Evolutionary conservation across 805 yeast species (phyloP).

Genomic region (Yamadazyma nakazawae): DNA sequence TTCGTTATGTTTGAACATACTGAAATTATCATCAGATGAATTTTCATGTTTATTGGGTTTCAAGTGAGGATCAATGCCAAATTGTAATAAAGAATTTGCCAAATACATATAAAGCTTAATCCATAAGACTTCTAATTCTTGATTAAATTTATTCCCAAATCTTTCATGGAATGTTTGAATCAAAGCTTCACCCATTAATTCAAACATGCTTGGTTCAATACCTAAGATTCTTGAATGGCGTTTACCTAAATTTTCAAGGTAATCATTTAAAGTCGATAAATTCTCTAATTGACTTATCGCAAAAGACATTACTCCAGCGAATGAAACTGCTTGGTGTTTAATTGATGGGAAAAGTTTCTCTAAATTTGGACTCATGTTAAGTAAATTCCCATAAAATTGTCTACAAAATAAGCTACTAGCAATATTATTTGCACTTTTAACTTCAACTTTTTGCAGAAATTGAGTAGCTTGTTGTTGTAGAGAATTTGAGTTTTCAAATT

Average conservation of each 20-base stretch:
- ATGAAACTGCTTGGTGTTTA: conserved; percentile 73
- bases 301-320: conserved; percentile 72
- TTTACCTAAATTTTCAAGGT: conserved; percentile 62
- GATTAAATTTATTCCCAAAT: conserved; percentile 49
- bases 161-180: conserved; percentile 66
- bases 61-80: conserved; percentile 51
- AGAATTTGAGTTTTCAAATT: conserved; percentile 2
- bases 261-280: conserved; percentile 53
- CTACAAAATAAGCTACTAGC: conserved; percentile 62
- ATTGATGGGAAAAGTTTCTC: conserved; percentile 70
- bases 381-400: conserved; percentile 70
- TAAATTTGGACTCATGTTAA: conserved; percentile 57
- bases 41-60: conserved; percentile 12
- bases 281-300: conserved; percentile 66
- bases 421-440: conserved; percentile 18
- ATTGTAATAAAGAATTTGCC: conserved; percentile 63
- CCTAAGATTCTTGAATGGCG: conserved; percentile 74
- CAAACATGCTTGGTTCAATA: conserved; percentile 64
- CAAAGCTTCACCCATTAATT: conserved; percentile 70
- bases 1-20: conserved; percentile 10
- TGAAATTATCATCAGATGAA: conserved; percentile 2
- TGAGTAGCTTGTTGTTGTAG: conserved; percentile 11
- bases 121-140: conserved; percentile 68
- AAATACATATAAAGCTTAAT: conserved; percentile 64
- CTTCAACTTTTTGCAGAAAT: conserved; percentile 10